phyloP scores from a whole-genome alignment of 176 grass and related monocot genomes.

The Aegilops tauschii region DNA sequence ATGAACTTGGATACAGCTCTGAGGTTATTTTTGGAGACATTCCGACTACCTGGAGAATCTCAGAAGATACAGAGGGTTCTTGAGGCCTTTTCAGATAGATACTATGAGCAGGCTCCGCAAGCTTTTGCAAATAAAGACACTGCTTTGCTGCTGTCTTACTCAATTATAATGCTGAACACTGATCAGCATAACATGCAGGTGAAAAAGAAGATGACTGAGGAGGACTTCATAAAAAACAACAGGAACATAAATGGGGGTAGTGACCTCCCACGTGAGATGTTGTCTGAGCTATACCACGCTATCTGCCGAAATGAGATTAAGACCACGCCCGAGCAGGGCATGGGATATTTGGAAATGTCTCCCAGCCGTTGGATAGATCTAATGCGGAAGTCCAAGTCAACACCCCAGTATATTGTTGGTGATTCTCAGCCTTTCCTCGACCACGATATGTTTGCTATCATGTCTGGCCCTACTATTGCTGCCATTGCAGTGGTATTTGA shows the following conservation, averaged over 20 bases:
- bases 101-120: slow-evolving; percentile 87
- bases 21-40: slow-evolving; percentile 91
- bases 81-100: slow-evolving; percentile 98
- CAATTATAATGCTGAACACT: slow-evolving; percentile 99
- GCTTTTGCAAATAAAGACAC: slow-evolving; percentile 93
- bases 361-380: slow-evolving; percentile 95
- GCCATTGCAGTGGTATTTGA: slow-evolving; percentile 98
- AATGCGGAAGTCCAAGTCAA: slow-evolving; percentile 82
- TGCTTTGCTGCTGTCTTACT: slow-evolving; percentile 87
- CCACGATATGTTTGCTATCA: slow-evolving; percentile 93
- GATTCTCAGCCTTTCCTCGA: slow-evolving; percentile 83
- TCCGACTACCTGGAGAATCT: slow-evolving; percentile 89
- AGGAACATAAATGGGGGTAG: slow-evolving; percentile 92
- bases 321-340: slow-evolving; percentile 83
- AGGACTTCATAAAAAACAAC: slow-evolving; percentile 98
- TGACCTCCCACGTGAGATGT: slow-evolving; percentile 89
- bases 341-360: slow-evolving; percentile 95
- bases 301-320: slow-evolving; percentile 92
- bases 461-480: slow-evolving; percentile 97
- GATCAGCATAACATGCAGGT: slow-evolving; percentile 99
- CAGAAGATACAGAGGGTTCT: slow-evolving; percentile 99
- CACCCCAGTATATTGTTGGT: slow-evolving; percentile 76
- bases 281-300: slow-evolving; percentile 82
- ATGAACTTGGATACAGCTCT: slow-evolving; percentile 98
- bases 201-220: slow-evolving; percentile 99